Conservation (phyloP, 768 basidiomycete species). For the Suillus tomentosus region DNA sequence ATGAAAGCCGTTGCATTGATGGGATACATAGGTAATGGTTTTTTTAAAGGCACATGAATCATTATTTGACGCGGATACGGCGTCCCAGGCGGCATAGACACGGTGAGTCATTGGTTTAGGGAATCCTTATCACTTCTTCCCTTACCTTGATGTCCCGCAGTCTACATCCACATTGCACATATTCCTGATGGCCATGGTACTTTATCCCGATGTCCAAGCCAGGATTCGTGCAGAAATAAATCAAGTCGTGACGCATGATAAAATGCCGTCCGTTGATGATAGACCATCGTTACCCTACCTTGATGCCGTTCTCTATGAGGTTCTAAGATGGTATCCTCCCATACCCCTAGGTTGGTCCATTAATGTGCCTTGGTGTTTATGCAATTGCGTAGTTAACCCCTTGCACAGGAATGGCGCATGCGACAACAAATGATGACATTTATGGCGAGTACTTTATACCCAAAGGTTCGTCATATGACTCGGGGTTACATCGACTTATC, state of each 20-base stretch:
- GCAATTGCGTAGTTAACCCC: neutral
- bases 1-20: conserved; percentile 5
- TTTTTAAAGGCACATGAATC: too few species aligned
- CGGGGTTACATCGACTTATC: neutral
- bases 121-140: conserved; percentile 24
- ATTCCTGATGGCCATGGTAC: conserved; percentile 32
- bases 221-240: conserved; percentile 31
- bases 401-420: conserved; percentile 25
- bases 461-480: conserved; percentile 31
- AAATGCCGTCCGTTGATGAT: conserved; percentile 21
- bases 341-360: conserved; percentile 13
- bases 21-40: neutral
- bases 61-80: neutral
- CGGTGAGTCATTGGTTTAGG: neutral
- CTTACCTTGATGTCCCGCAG: conserved; percentile 24
- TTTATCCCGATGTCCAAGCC: conserved; percentile 31
- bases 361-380: neutral
- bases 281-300: conserved; percentile 14
- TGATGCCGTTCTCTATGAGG: conserved; percentile 16
- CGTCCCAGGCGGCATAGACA: neutral
- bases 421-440: conserved; percentile 36
- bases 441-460: conserved; percentile 52
- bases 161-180: conserved; percentile 23
- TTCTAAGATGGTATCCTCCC: conserved; percentile 10
- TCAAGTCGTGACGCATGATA: conserved; percentile 22